Percentiles rank a stretch among this genome's conserved stretches.
Evolutionary conservation across 768 basidiomycete species (phyloP).

Genomic region (Lentinula raphanica): DNA sequence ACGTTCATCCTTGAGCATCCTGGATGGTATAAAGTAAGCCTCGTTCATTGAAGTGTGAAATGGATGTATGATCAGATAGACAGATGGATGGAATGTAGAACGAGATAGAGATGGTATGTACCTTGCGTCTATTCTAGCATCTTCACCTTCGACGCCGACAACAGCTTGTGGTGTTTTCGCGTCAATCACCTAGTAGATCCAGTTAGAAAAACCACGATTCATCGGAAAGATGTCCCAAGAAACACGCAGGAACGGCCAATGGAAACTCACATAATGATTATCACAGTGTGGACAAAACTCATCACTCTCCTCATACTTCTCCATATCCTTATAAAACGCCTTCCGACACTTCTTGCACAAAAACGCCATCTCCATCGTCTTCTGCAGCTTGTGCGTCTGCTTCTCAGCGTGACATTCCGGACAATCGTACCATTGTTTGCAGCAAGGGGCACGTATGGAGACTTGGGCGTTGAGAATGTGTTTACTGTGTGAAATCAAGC

Average conservation of each 20-base stretch:
- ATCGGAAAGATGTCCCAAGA: too few species aligned
- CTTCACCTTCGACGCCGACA: constrained; percentile 86
- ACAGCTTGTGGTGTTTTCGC: constrained; percentile 88
- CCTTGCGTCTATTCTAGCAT: constrained; percentile 84
- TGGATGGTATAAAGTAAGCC: constrained; percentile 21
- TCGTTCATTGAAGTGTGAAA: too few species aligned
- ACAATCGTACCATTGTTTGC: constrained; percentile 97
- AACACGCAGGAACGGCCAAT: too few species aligned
- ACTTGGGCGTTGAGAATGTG: constrained; percentile 97
- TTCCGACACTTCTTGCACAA: constrained; percentile 90
- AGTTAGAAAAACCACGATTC: too few species aligned
- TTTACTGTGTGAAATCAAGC: constrained; percentile 53
- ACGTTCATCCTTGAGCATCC: constrained; percentile 89
- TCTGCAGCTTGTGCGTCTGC: constrained; percentile 65
- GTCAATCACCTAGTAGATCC: constrained; percentile 65
- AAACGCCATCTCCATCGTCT: constrained; percentile 81
- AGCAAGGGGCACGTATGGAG: constrained; percentile 92
- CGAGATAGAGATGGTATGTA: constrained; percentile 28
- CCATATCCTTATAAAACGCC: constrained; percentile 95
- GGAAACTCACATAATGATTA: constrained; percentile 81
- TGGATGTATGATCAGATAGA: background rate
- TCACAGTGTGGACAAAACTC: constrained; percentile 98
- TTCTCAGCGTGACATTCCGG: constrained; percentile 89
- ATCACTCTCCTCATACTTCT: constrained; percentile 88
- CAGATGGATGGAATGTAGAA: background rate